Conservation (phyloP, 169 alveolate species). For the Babesia bovis region DNA sequence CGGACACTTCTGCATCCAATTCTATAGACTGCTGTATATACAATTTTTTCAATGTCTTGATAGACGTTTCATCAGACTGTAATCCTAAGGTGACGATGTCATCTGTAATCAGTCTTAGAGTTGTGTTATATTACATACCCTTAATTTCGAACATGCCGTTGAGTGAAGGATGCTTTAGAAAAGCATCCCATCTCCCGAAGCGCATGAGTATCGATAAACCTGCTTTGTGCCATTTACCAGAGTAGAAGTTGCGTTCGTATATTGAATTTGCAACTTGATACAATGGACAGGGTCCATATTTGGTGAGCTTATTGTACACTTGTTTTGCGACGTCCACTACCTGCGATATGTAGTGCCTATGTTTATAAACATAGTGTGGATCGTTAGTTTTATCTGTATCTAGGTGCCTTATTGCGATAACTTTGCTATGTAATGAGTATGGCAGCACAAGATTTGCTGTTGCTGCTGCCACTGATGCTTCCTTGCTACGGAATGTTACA, state of each 20-base stretch:
- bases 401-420: constrained; percentile 77
- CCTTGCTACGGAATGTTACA: constrained; percentile 75
- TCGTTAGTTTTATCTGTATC: constrained; percentile 76
- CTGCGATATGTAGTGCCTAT: constrained; percentile 70
- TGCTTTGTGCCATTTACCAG: constrained; percentile 69
- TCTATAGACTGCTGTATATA: constrained; percentile 10
- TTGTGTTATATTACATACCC: constrained; percentile 1
- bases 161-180: constrained; percentile 31
- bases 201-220: constrained; percentile 71
- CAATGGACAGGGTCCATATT: constrained; percentile 49
- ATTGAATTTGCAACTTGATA: constrained; percentile 55
- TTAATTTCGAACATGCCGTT: constrained; percentile 41
- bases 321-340: constrained; percentile 66
- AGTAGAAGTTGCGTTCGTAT: constrained; percentile 70
- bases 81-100: constrained; percentile 41
- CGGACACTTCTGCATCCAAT: constrained; percentile 34
- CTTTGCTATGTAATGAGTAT: constrained; percentile 45
- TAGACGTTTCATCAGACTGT: constrained; percentile 18
- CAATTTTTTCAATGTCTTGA: constrained; percentile 8
- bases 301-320: constrained; percentile 61
- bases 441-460: constrained; percentile 55
- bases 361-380: constrained; percentile 70
- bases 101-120: constrained; percentile 6
- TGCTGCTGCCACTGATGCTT: constrained; percentile 61
- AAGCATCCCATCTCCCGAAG: constrained; percentile 68